Percentiles rank a stretch among this genome's conserved stretches.
Conservation (phyloP, 805 yeast species). For the Metschnikowia peoriensis region DNA sequence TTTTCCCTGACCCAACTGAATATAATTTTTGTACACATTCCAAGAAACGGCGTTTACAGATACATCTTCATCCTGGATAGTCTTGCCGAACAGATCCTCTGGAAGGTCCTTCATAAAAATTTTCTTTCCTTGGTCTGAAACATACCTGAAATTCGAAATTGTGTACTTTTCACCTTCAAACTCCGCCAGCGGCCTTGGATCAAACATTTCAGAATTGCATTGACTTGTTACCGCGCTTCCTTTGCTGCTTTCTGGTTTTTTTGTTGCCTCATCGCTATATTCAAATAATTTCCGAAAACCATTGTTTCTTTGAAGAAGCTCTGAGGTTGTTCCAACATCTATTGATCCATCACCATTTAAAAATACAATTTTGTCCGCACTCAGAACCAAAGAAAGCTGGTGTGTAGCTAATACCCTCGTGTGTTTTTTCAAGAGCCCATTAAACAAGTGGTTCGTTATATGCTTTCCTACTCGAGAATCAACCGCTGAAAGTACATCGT, state of each 20-base stretch:
- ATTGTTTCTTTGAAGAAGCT: slow-evolving; percentile 41
- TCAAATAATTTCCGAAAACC: slow-evolving; percentile 41
- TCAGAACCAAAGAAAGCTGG: slow-evolving; percentile 66
- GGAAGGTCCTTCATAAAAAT: not conserved
- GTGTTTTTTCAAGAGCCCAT: slow-evolving; percentile 52
- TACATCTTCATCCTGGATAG: slow-evolving; percentile 9
- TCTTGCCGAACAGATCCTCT: not conserved
- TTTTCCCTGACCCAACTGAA: slow-evolving; percentile 29
- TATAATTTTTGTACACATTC: slow-evolving; percentile 32
- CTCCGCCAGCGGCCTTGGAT: too few species aligned
- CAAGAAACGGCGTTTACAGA: slow-evolving; percentile 27
- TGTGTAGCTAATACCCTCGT: slow-evolving; percentile 84
- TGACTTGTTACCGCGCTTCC: slow-evolving; percentile 19
- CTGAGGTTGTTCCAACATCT: slow-evolving; percentile 58
- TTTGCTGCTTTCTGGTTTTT: slow-evolving; percentile 19
- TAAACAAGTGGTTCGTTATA: slow-evolving; percentile 66
- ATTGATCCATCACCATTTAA: slow-evolving; percentile 63
- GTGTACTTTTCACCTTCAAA: too few species aligned
- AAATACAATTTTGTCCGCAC: slow-evolving; percentile 69
- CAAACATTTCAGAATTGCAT: slow-evolving; percentile 2
- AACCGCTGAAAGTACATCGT: slow-evolving; percentile 81
- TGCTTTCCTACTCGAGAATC: slow-evolving; percentile 86
- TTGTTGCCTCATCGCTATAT: slow-evolving; percentile 26
- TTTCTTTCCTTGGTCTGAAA: too few species aligned
- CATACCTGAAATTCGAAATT: too few species aligned